phyloP scores from a whole-genome alignment of 1,139 yeast genomes.

The Pichia sp. region DNA sequence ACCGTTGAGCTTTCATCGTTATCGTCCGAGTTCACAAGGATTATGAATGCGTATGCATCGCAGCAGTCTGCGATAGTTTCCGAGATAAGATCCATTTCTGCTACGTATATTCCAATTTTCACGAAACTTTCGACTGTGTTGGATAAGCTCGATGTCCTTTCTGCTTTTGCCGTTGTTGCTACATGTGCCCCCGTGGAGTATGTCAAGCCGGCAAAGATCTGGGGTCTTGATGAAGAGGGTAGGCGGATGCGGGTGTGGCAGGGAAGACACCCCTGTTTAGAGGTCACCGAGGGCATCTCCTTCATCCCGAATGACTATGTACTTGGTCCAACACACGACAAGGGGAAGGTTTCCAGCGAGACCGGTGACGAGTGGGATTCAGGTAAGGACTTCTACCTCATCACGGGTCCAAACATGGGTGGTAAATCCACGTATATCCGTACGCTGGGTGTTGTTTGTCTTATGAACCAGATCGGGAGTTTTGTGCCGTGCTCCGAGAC shows the following conservation, averaged over 20 bases:
- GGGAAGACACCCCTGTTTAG: constrained; percentile 92
- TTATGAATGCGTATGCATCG: constrained; percentile 62
- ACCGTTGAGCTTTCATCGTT: constrained; percentile 59
- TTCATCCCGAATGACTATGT: constrained; percentile 65
- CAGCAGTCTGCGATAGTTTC: constrained; percentile 75
- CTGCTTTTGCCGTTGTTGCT: constrained; percentile 82
- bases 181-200: constrained; percentile 81
- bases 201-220: constrained; percentile 56
- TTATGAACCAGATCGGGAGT: constrained; percentile 91
- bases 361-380: constrained; percentile 45
- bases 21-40: constrained; percentile 54
- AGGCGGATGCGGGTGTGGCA: constrained; percentile 59
- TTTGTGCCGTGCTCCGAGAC: constrained; percentile 68
- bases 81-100: constrained; percentile 75
- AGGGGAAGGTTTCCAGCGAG: constrained; percentile 2
- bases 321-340: constrained; percentile 9
- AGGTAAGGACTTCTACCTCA: constrained; percentile 66
- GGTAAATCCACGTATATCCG: constrained; percentile 95
- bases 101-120: constrained; percentile 77
- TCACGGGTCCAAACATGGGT: constrained; percentile 99
- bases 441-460: constrained; percentile 83
- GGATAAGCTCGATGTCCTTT: constrained; percentile 77
- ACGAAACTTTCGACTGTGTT: constrained; percentile 60
- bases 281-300: constrained; percentile 80
- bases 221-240: constrained; percentile 43